Conservation (phyloP, 768 basidiomycete genomes). For the Termitomyces sp. region DNA sequence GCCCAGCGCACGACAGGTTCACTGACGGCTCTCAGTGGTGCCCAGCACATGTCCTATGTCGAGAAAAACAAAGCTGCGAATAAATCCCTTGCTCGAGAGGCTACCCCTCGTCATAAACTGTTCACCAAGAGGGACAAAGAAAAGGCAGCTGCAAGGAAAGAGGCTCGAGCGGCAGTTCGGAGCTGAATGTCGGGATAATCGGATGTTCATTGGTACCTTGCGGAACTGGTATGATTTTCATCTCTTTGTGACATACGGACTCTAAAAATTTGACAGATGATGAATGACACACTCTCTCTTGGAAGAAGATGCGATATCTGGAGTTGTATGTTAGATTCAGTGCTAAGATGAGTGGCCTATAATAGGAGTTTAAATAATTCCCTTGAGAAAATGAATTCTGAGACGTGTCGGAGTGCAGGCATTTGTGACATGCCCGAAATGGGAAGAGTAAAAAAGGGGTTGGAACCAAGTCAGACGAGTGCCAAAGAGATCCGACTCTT, state of each 20-base stretch:
- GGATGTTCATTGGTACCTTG: slow-evolving; percentile 9
- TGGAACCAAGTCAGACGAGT: not conserved
- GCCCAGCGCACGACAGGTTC: slow-evolving; percentile 81
- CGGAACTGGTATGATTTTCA: slow-evolving; percentile 1
- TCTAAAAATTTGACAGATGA: not conserved
- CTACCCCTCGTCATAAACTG: slow-evolving; percentile 64
- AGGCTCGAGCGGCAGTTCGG: slow-evolving; percentile 26
- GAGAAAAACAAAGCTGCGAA: slow-evolving; percentile 92
- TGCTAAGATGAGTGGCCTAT: slow-evolving; percentile 9
- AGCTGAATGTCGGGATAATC: slow-evolving; percentile 17
- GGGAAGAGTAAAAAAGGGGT: slow-evolving; percentile 7
- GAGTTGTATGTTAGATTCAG: not conserved
- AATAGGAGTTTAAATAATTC: slow-evolving; percentile 8
- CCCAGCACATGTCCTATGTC: slow-evolving; percentile 88
- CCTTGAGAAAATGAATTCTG: slow-evolving; percentile 3
- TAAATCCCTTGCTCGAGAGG: slow-evolving; percentile 64
- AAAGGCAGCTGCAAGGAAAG: slow-evolving; percentile 51
- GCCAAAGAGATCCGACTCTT: not conserved
- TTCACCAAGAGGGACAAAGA: slow-evolving; percentile 84
- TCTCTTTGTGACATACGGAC: slow-evolving; percentile 4
- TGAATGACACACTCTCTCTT: not conserved
- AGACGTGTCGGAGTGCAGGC: slow-evolving; percentile 12
- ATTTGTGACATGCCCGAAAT: slow-evolving; percentile 3
- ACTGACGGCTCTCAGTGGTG: slow-evolving; percentile 80
- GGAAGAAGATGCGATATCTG: not conserved